phyloP scores from a whole-genome alignment of 352 stramenopile genomes.

The Globisporangium paroecandrum region DNA sequence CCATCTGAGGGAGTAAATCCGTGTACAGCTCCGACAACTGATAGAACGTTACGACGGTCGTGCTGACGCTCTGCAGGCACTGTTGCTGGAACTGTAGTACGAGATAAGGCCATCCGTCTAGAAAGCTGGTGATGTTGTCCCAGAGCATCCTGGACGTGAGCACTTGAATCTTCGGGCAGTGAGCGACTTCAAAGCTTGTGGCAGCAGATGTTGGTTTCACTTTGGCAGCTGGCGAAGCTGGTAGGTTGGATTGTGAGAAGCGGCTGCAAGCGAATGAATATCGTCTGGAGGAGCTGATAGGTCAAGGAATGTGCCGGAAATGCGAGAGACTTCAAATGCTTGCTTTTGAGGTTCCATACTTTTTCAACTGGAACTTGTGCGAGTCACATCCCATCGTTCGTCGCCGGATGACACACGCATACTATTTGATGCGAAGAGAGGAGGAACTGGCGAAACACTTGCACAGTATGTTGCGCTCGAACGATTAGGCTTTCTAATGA shows the following conservation, averaged over 20 bases:
- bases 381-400: neutral
- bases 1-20: neutral
- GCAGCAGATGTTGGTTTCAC: neutral
- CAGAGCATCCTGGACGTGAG: neutral
- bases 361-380: neutral
- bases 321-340: neutral
- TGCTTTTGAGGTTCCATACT: neutral
- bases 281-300: neutral
- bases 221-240: neutral
- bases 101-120: neutral
- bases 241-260: neutral
- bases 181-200: neutral
- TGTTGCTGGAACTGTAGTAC: neutral
- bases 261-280: neutral
- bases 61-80: neutral
- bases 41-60: neutral
- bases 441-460: neutral
- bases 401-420: neutral
- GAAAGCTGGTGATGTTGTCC: neutral
- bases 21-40: neutral
- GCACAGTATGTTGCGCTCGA: neutral
- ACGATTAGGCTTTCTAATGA: constrained; percentile 5
- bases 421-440: neutral
- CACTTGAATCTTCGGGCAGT: neutral
- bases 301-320: neutral